Evolutionary conservation across 306 rosid genomes (phyloP).

Genomic region (Lathyrus sativus): DNA sequence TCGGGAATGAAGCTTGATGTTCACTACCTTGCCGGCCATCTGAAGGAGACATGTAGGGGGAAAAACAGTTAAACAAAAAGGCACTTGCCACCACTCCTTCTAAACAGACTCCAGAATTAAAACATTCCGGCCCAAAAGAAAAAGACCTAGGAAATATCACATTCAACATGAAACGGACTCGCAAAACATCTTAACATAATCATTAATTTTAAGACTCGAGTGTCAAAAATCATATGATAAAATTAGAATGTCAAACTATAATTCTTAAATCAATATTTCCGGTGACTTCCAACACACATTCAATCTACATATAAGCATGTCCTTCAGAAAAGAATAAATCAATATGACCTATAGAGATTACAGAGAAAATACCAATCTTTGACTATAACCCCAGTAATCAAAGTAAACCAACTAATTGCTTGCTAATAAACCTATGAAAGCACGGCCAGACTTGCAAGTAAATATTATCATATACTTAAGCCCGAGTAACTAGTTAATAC

Average conservation of each 20-base stretch:
- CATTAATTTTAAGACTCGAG: neutral
- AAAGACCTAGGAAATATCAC: slow-evolving; percentile 22
- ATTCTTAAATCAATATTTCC: slow-evolving; percentile 1
- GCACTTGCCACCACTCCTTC: neutral
- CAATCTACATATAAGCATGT: slow-evolving; percentile 6
- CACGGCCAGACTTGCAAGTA: neutral
- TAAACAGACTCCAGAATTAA: slow-evolving; percentile 16
- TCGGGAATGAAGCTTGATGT: slow-evolving; percentile 73
- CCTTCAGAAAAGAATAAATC: slow-evolving; percentile 4
- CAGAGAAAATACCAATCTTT: neutral
- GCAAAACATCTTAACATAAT: slow-evolving; percentile 20
- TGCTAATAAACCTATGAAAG: slow-evolving; percentile 1
- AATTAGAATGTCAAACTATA: neutral
- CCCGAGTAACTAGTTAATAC: neutral
- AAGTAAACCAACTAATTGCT: slow-evolving; percentile 16
- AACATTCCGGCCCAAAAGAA: neutral
- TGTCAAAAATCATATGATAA: slow-evolving; percentile 1
- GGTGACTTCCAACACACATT: slow-evolving; percentile 1
- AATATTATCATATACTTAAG: neutral
- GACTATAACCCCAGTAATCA: slow-evolving; percentile 4
- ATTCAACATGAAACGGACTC: slow-evolving; percentile 8
- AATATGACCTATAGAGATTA: neutral
- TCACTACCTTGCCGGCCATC: slow-evolving; percentile 93
- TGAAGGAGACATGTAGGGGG: slow-evolving; percentile 33
- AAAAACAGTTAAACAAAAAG: slow-evolving; percentile 16